Evolutionary conservation across 2,329 filamentous ascomycete genomes (phyloP).

Genomic region (Talaromyces sp.): DNA sequence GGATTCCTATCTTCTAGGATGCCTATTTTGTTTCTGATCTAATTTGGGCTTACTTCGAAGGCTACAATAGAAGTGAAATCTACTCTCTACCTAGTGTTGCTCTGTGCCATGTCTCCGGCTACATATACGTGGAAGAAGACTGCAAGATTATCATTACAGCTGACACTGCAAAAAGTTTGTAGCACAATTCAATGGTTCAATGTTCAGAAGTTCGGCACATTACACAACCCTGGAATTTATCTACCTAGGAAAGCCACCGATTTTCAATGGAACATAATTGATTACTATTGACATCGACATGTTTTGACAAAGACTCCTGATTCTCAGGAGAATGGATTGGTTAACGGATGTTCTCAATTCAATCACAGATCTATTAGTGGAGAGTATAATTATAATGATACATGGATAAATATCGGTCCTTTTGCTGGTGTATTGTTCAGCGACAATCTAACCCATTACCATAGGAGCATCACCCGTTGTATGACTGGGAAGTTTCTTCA

Average conservation of each 20-base stretch:
- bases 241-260: background rate
- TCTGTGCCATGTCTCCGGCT: background rate
- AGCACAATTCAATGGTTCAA: background rate
- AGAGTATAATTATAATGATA: background rate
- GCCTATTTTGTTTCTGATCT: background rate
- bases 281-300: no score
- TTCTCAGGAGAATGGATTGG: background rate
- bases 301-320: no score
- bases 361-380: background rate
- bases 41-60: background rate
- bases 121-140: background rate
- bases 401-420: background rate
- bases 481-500: conserved; percentile 3
- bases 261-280: background rate
- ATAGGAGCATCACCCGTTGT: background rate
- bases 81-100: background rate
- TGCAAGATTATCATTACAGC: background rate
- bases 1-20: background rate
- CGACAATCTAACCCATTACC: background rate
- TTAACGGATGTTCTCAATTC: background rate
- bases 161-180: background rate
- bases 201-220: no score
- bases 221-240: background rate
- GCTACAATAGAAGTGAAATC: background rate
- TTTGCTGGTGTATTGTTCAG: background rate